These are phyloP conservation scores for Stephania cephalantha DNA, from an alignment of 164 flowering plant genomes.

Conservation along the genomic window DNA sequence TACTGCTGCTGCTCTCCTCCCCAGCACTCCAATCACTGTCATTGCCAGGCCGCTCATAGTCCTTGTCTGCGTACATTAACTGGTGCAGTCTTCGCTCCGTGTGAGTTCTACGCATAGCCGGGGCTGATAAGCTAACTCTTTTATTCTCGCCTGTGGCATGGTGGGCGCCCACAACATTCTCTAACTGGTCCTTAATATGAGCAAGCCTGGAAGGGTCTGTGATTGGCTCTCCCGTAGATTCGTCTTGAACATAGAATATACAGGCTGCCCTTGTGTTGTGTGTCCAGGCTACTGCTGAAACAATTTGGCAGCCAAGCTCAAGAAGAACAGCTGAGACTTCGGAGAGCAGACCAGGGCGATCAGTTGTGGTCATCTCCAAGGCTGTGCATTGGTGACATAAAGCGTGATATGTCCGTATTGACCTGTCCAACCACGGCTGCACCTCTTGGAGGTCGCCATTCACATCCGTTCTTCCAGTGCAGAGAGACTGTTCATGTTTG, in stretches of 20 bases:
- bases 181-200: constrained; percentile 53
- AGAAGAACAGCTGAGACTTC: constrained; percentile 71
- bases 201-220: constrained; percentile 35
- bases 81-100: constrained; percentile 91
- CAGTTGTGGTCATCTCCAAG: constrained; percentile 63
- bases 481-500: constrained; percentile 42
- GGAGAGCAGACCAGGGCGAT: constrained; percentile 66
- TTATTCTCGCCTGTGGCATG: constrained; percentile 30
- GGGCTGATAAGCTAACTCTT: constrained; percentile 43
- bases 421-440: constrained; percentile 16
- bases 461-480: constrained; percentile 33
- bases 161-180: constrained; percentile 63
- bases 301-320: constrained; percentile 53
- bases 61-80: constrained; percentile 66
- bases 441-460: constrained; percentile 15
- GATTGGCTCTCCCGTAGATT: constrained; percentile 30
- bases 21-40: constrained; percentile 2
- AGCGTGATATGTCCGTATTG: constrained; percentile 28
- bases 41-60: constrained; percentile 35
- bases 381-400: constrained; percentile 39
- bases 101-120: constrained; percentile 43
- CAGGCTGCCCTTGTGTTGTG: constrained; percentile 61
- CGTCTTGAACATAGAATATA: constrained; percentile 61
- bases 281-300: constrained; percentile 78
- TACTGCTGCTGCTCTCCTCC: constrained; percentile 8